Conservation (phyloP, 1,284 basidiomycete species). For the Heterobasidion occidentale region DNA sequence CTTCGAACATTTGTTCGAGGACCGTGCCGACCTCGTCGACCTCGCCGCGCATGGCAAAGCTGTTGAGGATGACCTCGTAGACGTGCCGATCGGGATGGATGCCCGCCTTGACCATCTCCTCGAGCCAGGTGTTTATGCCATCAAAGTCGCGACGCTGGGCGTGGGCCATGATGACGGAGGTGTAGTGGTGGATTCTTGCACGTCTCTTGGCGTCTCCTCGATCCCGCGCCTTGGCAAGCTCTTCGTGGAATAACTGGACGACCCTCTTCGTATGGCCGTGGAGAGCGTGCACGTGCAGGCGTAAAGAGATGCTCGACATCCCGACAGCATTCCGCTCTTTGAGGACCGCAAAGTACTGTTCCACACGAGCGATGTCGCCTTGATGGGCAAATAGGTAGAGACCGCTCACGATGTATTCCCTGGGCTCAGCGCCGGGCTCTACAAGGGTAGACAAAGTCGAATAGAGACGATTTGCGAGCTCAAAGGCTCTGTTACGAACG, state of each 20-base stretch:
- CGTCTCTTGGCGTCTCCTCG: constrained; percentile 2
- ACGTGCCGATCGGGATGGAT: constrained; percentile 44
- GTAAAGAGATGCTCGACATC: constrained; percentile 28
- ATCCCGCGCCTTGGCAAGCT: constrained; percentile 31
- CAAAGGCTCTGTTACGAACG: constrained; percentile 29
- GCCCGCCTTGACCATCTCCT: constrained; percentile 40
- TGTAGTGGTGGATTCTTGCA: constrained; percentile 46
- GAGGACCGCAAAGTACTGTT: constrained; percentile 35
- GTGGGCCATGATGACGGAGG: constrained; percentile 49
- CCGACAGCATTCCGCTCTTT: constrained; percentile 20
- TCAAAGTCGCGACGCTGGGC: constrained; percentile 40
- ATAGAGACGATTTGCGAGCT: constrained; percentile 37
- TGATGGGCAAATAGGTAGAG: constrained; percentile 43
- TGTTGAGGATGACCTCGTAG: constrained; percentile 56
- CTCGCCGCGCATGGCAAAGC: constrained; percentile 53
- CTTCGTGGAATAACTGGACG: constrained; percentile 43
- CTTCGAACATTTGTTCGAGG: constrained; percentile 56
- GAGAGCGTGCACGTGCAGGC: constrained; percentile 49
- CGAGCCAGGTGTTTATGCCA: constrained; percentile 51
- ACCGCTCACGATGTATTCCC: constrained; percentile 32
- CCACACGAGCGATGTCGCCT: constrained; percentile 37
- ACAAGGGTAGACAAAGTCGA: constrained; percentile 4
- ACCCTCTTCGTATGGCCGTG: constrained; percentile 33
- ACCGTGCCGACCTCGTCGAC: constrained; percentile 45
- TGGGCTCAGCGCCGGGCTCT: constrained; percentile 8